Percentiles rank a stretch among this genome's conserved stretches.
These are phyloP conservation scores for Colletotrichum destructivum DNA, from an alignment of 2,329 filamentous ascomycete species.

Conservation along the genomic window DNA sequence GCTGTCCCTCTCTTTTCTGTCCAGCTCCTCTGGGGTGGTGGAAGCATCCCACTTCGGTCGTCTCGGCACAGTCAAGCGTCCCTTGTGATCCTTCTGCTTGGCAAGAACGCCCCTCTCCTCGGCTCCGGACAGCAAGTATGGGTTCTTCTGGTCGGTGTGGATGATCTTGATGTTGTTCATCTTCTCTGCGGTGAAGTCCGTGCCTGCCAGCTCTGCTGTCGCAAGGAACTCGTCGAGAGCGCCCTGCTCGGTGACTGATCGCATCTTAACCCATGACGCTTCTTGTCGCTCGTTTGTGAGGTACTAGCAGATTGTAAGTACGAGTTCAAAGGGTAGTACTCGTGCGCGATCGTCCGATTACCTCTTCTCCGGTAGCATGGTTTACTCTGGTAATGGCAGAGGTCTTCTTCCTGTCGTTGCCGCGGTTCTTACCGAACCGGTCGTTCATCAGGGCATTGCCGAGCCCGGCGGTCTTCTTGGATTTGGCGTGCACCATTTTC, in stretches of 20 bases:
- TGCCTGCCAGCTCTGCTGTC: constrained; percentile 96
- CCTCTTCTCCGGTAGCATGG: constrained; percentile 84
- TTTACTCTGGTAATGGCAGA: constrained; percentile 76
- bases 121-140: constrained; percentile 86
- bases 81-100: constrained; percentile 87
- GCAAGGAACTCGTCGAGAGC: constrained; percentile 96
- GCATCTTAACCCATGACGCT: constrained; percentile 99
- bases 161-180: constrained; percentile 99
- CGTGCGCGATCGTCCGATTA: constrained; percentile 49
- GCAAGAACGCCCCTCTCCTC: constrained; percentile 85
- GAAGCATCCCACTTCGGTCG: constrained; percentile 89
- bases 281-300: constrained; percentile 92
- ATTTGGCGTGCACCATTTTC: constrained; percentile 82
- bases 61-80: constrained; percentile 87
- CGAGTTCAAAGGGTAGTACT: fast-evolving
- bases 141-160: constrained; percentile 95
- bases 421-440: constrained; percentile 94
- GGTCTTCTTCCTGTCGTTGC: constrained; percentile 82
- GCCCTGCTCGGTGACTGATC: constrained; percentile 96
- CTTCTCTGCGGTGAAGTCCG: constrained; percentile 98
- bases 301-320: constrained; percentile 69
- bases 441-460: constrained; percentile 99
- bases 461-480: constrained; percentile 94
- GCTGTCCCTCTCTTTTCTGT: constrained; percentile 82
- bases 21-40: constrained; percentile 88